phyloP scores from a whole-genome alignment of 2,329 filamentous ascomycete genomes.

The Colletotrichum sp. region DNA sequence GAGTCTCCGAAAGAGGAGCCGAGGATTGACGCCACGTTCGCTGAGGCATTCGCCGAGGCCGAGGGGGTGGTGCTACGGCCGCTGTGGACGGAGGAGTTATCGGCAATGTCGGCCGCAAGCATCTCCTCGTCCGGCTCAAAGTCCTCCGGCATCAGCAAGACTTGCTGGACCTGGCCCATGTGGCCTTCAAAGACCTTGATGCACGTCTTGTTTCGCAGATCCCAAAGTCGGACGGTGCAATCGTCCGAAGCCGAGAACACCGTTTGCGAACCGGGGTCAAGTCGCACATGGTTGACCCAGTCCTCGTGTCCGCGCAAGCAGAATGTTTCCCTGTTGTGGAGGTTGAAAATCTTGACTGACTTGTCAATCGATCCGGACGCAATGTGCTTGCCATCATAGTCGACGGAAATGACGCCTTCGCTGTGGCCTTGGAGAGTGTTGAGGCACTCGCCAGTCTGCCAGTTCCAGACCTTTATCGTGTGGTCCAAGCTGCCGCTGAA shows the following conservation, averaged over 20 bases:
- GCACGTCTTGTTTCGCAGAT: slow-evolving; percentile 82
- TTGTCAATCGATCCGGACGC: slow-evolving; percentile 90
- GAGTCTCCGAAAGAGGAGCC: slow-evolving; percentile 23
- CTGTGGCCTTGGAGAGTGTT: slow-evolving; percentile 81
- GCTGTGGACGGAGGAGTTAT: slow-evolving; percentile 57
- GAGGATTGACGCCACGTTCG: slow-evolving; percentile 21
- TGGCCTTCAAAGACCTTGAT: slow-evolving; percentile 83
- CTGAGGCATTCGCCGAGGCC: slow-evolving; percentile 21
- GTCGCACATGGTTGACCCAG: slow-evolving; percentile 95
- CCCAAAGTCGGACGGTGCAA: slow-evolving; percentile 89
- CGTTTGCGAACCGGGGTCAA: slow-evolving; percentile 82
- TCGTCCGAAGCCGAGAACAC: slow-evolving; percentile 95
- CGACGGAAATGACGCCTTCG: slow-evolving; percentile 83
- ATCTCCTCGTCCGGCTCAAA: slow-evolving; percentile 83
- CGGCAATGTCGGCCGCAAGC: slow-evolving; percentile 53
- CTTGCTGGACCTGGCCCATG: slow-evolving; percentile 93
- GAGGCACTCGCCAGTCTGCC: slow-evolving; percentile 87
- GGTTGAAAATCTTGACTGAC: slow-evolving; percentile 92
- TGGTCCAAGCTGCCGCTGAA: slow-evolving; percentile 89
- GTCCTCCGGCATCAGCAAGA: slow-evolving; percentile 81
- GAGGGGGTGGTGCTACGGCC: slow-evolving; percentile 48
- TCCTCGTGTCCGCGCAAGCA: slow-evolving; percentile 84
- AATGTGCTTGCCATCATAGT: slow-evolving; percentile 84
- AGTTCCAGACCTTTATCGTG: slow-evolving; percentile 95
- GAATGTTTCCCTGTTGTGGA: slow-evolving; percentile 81